Evolutionary conservation across 2,329 filamentous ascomycete genomes (phyloP), one percentile per base, ranked within the genome.

Genomic region (Thermochaetoides dissita): DNA sequence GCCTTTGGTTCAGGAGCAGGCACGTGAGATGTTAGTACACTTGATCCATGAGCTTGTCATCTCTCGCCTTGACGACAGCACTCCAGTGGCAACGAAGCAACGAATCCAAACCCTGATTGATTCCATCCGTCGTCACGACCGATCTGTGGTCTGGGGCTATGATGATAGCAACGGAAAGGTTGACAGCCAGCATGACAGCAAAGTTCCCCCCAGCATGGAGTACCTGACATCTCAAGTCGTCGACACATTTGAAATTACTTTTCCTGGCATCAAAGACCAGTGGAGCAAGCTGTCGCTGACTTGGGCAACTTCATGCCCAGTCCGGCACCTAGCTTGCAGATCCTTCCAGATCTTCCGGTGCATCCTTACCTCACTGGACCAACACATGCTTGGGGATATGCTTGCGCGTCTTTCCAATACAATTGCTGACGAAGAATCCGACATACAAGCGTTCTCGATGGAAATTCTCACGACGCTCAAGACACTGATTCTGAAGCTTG

Each of bases 301-400:
- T 8, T 98, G 91, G 91, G 93, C 91, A 8, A 96, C 91, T 0
- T 94, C 88, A 3, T 98, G 93, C 57, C 86, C 91, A 0, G 93
- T 98, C 6, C 73, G 89, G 38, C 91, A 98, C 63, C 69, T 98
- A 40, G 91, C 91, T 2, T 98, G 93, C 57, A 81, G 91, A 29
- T 98, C 93, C 0, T 96, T 98, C 62, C 93, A 98, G 57, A 82
- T 98, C 8, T 98, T 95, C 64, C 76, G 91, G 30, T 96, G 89
- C 57, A 88, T 96, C 42, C 74, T 94, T 29, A 93, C 85, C 10
- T 86, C 84, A 1, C 66, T 96, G 17, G 89, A 98, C 56, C 87
- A 93, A 51, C 72, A 79, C 44, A 98, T 96, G 89, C 72, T 98
- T 10, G 87, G 86, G 2, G 91, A 98, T 55, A 98, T 98, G 87